Conservation (phyloP, 2,329 filamentous ascomycete genomes). For the Grosmannia clavigera region DNA sequence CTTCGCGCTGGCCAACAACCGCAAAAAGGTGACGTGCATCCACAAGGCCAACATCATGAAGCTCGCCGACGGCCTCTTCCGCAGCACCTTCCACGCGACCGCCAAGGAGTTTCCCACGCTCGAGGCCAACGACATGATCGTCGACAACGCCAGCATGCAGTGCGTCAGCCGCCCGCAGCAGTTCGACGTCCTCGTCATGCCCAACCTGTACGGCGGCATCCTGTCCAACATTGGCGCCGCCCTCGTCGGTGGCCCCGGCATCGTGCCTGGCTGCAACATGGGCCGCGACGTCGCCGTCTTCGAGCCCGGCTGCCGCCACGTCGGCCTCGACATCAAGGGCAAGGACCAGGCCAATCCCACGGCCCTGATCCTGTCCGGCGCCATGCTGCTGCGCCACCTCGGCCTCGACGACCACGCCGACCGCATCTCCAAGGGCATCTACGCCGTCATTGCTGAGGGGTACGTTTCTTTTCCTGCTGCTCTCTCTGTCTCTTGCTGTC, state of each 20-base stretch:
- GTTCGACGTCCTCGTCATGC: constrained; percentile 99
- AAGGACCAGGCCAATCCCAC: constrained; percentile 99
- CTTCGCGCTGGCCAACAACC: constrained; percentile 96
- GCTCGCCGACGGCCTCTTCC: constrained; percentile 96
- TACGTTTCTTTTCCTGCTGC: constrained; percentile 32
- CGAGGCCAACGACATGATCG: constrained; percentile 98
- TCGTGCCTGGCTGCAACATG: constrained; percentile 99
- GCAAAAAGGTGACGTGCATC: constrained; percentile 98
- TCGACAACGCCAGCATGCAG: constrained; percentile 99
- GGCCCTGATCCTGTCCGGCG: constrained; percentile 84
- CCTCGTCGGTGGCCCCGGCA: constrained; percentile 89
- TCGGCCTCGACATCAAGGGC: constrained; percentile 98
- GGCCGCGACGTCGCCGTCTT: constrained; percentile 96
- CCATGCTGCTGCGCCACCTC: constrained; percentile 95
- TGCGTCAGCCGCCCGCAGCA: constrained; percentile 92
- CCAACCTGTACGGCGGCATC: constrained; percentile 97
- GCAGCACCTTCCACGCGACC: constrained; percentile 87
- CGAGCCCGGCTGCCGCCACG: constrained; percentile 97
- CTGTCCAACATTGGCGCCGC: constrained; percentile 97
- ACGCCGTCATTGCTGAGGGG: constrained; percentile 76
- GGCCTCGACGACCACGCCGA: constrained; percentile 97
- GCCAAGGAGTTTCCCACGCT: constrained; percentile 92
- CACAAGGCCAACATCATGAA: constrained; percentile 99
- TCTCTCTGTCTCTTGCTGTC: neutral
- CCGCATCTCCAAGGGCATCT: constrained; percentile 82